Evolutionary conservation across 129 eudicot species (phyloP).

Genomic region (Chrysanthemum lavandulifolium): DNA sequence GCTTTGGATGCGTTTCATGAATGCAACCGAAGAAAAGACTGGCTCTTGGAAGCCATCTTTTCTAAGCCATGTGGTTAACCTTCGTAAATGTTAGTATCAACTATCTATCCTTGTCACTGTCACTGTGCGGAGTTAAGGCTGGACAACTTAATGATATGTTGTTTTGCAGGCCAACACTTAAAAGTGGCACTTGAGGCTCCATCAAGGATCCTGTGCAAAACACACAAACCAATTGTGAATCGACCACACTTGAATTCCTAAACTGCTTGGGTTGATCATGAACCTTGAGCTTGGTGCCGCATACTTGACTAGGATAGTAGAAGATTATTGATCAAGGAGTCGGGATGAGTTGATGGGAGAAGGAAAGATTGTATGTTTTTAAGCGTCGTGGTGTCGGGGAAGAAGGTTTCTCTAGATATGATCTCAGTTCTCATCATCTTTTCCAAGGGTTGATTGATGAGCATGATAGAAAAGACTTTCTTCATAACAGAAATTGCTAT

Average conservation of each 20-base stretch:
- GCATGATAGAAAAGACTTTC: too few species aligned
- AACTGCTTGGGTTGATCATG: background rate
- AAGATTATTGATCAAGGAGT: background rate
- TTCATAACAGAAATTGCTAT: too few species aligned
- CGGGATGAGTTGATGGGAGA: background rate
- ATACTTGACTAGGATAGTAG: background rate
- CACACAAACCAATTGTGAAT: conserved; percentile 32
- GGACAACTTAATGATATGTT: too few species aligned
- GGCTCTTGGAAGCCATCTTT: conserved; percentile 42
- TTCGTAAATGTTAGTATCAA: conserved; percentile 42
- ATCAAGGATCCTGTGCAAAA: conserved; percentile 37
- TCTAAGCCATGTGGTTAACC: conserved; percentile 56
- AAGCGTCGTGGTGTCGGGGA: background rate
- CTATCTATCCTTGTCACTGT: conserved; percentile 27
- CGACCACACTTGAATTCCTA: conserved; percentile 43
- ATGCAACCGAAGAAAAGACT: conserved; percentile 24
- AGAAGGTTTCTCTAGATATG: background rate
- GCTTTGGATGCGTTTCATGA: conserved; percentile 43
- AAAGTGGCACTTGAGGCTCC: too few species aligned
- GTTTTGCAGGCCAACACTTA: too few species aligned
- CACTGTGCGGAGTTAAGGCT: too few species aligned
- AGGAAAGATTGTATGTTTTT: background rate
- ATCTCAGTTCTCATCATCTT: background rate
- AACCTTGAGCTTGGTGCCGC: too few species aligned
- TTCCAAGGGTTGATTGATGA: too few species aligned